Percentiles rank a stretch among this genome's conserved stretches.
Conservation (phyloP, 257 asterid species). For the Henckelia pumila region DNA sequence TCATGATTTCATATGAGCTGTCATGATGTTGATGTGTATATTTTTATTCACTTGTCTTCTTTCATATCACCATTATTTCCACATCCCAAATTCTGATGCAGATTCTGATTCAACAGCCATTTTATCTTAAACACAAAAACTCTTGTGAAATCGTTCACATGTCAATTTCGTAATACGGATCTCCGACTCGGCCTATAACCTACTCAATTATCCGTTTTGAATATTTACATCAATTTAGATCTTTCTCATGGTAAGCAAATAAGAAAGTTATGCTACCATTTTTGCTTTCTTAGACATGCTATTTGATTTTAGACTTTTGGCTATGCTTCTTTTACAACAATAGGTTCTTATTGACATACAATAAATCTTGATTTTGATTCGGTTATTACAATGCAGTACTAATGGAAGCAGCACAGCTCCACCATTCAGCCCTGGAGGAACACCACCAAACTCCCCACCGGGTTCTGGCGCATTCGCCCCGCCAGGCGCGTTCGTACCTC, state of each 20-base stretch:
- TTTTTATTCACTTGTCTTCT: constrained; percentile 26
- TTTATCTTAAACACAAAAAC: too few species aligned
- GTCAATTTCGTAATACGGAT: too few species aligned
- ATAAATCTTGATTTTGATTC: not conserved
- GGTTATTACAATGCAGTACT: constrained; percentile 21
- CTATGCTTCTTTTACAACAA: not conserved
- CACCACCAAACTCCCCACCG: constrained; percentile 5
- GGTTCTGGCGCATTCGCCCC: not conserved
- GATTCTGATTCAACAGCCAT: too few species aligned
- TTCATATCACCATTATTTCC: not conserved
- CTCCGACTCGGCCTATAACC: too few species aligned
- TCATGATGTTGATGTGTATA: constrained; percentile 36
- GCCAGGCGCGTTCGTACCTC: constrained; percentile 26
- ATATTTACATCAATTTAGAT: too few species aligned
- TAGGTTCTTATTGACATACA: not conserved
- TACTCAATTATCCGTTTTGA: too few species aligned
- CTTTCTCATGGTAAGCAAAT: too few species aligned
- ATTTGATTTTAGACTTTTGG: not conserved
- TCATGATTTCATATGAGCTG: constrained; percentile 39
- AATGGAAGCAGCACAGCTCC: constrained; percentile 35
- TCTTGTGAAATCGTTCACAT: too few species aligned
- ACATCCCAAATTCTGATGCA: too few species aligned
- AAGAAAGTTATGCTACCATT: too few species aligned
- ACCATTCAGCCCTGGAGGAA: constrained; percentile 29
- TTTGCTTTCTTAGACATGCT: too few species aligned